Evolutionary conservation across 2,329 filamentous ascomycete species (phyloP).

Genomic region (Trichocomaceae sp.): DNA sequence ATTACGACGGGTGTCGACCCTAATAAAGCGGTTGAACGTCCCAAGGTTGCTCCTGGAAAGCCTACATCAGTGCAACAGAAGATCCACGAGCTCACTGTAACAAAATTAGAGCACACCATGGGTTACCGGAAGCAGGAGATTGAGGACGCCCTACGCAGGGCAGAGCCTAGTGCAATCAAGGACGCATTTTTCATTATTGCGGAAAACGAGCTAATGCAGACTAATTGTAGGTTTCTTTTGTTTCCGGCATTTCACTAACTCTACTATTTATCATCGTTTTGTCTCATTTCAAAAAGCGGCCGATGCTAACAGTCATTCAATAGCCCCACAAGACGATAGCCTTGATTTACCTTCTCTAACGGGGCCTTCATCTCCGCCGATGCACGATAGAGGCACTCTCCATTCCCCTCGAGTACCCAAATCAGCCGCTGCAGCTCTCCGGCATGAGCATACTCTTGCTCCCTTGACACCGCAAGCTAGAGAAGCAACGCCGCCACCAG

Average conservation of each 20-base stretch:
- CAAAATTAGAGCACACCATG: constrained; percentile 97
- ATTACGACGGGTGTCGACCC: constrained; percentile 90
- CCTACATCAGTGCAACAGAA: constrained; percentile 75
- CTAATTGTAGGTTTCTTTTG: constrained; percentile 63
- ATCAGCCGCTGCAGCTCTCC: constrained; percentile 13
- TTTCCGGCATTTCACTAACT: neutral
- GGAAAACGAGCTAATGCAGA: constrained; percentile 96
- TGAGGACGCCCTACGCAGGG: constrained; percentile 81
- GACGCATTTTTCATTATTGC: constrained; percentile 97
- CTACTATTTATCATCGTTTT: neutral
- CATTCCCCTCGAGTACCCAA: constrained; percentile 18
- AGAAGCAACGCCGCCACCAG: constrained; percentile 22
- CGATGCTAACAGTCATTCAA: neutral
- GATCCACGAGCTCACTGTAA: constrained; percentile 84
- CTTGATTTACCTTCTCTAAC: constrained; percentile 15
- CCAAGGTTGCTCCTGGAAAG: constrained; percentile 71
- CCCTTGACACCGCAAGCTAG: constrained; percentile 19
- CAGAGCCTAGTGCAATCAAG: constrained; percentile 96
- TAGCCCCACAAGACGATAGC: constrained; percentile 34
- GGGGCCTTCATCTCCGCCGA: constrained; percentile 23
- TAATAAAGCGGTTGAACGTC: constrained; percentile 80
- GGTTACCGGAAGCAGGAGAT: constrained; percentile 93
- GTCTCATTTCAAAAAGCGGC: neutral
- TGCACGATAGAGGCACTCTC: constrained; percentile 20
- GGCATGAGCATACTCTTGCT: constrained; percentile 17